phyloP scores from a whole-genome alignment of 192 early-diverging fungal species.

The Phycomyces blakesleeanus region DNA sequence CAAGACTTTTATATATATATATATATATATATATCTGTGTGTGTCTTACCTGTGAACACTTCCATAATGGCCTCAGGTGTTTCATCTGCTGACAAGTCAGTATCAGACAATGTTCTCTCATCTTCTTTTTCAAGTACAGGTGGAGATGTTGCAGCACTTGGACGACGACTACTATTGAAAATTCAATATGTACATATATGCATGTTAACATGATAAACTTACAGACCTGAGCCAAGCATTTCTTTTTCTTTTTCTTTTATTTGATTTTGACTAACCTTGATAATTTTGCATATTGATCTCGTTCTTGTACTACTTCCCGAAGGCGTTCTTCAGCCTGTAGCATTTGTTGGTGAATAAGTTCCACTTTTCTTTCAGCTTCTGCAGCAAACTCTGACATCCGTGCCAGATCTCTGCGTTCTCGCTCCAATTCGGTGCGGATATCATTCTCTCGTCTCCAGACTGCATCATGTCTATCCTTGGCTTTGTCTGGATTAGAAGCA shows the following conservation, averaged over 20 bases:
- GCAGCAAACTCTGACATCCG: neutral
- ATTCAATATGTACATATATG: neutral
- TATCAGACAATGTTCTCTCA: neutral
- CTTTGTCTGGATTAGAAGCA: conserved; percentile 45
- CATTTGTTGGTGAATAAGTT: conserved; percentile 15
- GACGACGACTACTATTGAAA: neutral
- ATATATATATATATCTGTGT: no score
- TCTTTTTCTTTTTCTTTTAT: no score
- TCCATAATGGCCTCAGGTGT: neutral
- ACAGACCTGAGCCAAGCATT: no score
- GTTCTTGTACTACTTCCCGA: conserved; percentile 14
- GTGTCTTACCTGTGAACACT: neutral
- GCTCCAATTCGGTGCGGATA: conserved; percentile 28
- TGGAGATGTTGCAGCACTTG: neutral
- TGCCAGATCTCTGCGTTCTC: conserved; percentile 14
- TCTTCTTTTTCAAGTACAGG: conserved; percentile 1
- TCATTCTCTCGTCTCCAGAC: conserved; percentile 36
- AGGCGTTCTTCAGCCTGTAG: conserved; percentile 24
- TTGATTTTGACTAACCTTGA: neutral
- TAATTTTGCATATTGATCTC: conserved; percentile 10
- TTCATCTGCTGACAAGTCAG: neutral
- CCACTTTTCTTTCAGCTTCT: conserved; percentile 18
- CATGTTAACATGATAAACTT: neutral
- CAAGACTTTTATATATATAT: no score
- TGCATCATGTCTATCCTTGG: conserved; percentile 52